A percentile compares a stretch with the other conserved stretches of the same genome.
These are phyloP conservation scores for Penicillium argentinense DNA, from an alignment of 495 filamentous ascomycete species.

Conservation along the genomic window DNA sequence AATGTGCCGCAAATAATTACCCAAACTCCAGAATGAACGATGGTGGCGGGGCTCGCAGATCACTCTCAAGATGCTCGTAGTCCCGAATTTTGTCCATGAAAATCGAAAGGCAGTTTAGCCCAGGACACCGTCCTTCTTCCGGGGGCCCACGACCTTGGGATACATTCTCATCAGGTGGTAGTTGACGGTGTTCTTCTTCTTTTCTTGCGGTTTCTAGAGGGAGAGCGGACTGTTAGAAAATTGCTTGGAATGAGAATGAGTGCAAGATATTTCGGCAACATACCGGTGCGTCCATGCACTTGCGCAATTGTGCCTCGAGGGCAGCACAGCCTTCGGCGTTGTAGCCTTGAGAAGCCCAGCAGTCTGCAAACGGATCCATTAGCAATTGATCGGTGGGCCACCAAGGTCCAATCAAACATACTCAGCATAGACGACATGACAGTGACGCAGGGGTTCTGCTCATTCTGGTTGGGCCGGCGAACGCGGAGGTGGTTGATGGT, in stretches of 20 bases:
- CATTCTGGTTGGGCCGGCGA: conserved; percentile 71
- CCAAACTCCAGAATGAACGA: conserved; percentile 25
- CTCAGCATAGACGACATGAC: conserved; percentile 90
- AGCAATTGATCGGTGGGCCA: neutral
- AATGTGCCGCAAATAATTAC: conserved; percentile 14
- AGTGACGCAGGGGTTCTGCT: conserved; percentile 74
- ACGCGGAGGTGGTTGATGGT: conserved; percentile 83
- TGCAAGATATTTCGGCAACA: conserved; percentile 1
- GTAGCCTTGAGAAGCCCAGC: conserved; percentile 90
- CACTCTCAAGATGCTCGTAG: neutral
- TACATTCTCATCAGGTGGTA: conserved; percentile 90
- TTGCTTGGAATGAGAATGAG: neutral
- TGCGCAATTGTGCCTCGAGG: conserved; percentile 75
- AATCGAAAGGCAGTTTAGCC: conserved; percentile 26
- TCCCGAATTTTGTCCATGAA: neutral
- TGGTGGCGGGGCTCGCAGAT: conserved; percentile 2
- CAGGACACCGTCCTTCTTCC: conserved; percentile 63
- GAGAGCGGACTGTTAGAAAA: conserved; percentile 13
- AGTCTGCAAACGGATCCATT: conserved; percentile 55
- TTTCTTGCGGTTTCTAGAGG: conserved; percentile 59
- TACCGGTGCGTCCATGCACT: conserved; percentile 92
- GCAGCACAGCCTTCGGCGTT: conserved; percentile 70
- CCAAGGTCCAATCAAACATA: conserved; percentile 45
- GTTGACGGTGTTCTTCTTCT: conserved; percentile 85
- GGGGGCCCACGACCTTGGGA: conserved; percentile 68